Base-by-base conservation (phyloP, 768 basidiomycete genomes). In the Asterophora parasitica region DNA sequence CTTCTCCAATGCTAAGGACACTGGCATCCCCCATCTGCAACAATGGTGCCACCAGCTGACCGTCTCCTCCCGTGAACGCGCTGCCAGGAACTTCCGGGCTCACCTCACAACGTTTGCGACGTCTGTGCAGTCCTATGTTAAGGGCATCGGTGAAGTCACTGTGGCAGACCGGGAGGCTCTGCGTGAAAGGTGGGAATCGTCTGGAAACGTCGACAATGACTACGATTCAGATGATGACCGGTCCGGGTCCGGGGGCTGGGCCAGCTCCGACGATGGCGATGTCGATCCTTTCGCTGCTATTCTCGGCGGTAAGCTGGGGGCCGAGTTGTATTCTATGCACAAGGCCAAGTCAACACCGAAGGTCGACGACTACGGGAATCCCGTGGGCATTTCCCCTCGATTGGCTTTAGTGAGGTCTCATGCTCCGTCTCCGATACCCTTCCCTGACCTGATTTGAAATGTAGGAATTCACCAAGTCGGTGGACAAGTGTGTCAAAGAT, bases 11-110 rank as follows among this genome's bases (percentile, higher is more conserved):
- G 55, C 69, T n/a, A 59, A 70, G 8, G 74, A 82, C 50, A 81
- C 78, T 5, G 76, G 77, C 3, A 73, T 83, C 34, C 81, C 81
- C 4, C 75, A 65, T 7, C 63, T 84, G 1, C 81, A 79, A 55
- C 48, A 68, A 42, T 82, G 80, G 81, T 82, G 79, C 54, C 77
- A 79, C 39, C 56, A 65, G 34, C 62, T 84, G 33, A 81, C 81
- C 5, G 58, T 75, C 28, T 67, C 75, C 0, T 79, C 79, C 10
- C 76, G 81, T 10, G 69, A 78, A 59, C 74, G 69, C 13, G 64
- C 67, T 9, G 67, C 68, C 3, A 65, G 61, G 46, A 68, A 66
- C 32, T 80, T 81, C 55, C 53, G 77, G 35, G 57, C 65, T 7
- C 74, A 77, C 23, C 60, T 81, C n/a, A 69, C 66, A 48, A 66